Evolutionary conservation across 441 rosid species (phyloP).

Genomic region (Gossypium gossypioides): DNA sequence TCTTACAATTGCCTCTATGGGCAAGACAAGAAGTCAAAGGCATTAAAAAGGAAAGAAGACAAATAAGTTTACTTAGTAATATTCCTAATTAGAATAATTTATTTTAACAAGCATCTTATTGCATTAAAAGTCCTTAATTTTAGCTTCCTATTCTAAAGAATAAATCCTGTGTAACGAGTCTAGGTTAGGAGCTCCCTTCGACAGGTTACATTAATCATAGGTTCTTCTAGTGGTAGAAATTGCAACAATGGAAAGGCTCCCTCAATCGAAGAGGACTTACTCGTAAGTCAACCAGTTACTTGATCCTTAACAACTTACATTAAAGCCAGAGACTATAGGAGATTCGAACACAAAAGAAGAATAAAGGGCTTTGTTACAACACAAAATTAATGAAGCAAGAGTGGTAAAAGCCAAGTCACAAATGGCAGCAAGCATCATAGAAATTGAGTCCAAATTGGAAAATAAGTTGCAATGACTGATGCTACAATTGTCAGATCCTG

Average conservation of each 20-base stretch:
- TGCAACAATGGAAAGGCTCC: not conserved
- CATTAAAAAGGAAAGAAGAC: not conserved
- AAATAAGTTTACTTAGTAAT: not conserved
- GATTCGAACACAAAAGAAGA: not conserved
- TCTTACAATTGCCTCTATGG: not conserved
- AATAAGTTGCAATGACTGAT: not conserved
- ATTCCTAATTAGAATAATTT: not conserved
- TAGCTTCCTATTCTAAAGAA: not conserved
- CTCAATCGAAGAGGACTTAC: not conserved
- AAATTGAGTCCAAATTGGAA: not conserved
- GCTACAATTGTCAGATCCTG: not conserved
- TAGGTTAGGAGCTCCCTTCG: not conserved
- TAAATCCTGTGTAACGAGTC: not conserved
- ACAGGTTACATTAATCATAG: not conserved
- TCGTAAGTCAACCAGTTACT: not conserved
- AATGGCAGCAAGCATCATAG: not conserved
- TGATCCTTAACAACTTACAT: not conserved
- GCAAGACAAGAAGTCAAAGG: not conserved
- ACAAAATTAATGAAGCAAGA: not conserved
- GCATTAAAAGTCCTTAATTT: not conserved
- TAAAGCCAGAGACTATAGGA: not conserved
- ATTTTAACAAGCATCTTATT: not conserved
- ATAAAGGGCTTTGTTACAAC: not conserved
- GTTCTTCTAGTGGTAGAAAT: not conserved
- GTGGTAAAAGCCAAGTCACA: not conserved